A percentile compares a stretch with the other conserved stretches of the same genome.
Conservation (phyloP, 768 basidiomycete genomes). For the Lactifluus hygrophoroides region DNA sequence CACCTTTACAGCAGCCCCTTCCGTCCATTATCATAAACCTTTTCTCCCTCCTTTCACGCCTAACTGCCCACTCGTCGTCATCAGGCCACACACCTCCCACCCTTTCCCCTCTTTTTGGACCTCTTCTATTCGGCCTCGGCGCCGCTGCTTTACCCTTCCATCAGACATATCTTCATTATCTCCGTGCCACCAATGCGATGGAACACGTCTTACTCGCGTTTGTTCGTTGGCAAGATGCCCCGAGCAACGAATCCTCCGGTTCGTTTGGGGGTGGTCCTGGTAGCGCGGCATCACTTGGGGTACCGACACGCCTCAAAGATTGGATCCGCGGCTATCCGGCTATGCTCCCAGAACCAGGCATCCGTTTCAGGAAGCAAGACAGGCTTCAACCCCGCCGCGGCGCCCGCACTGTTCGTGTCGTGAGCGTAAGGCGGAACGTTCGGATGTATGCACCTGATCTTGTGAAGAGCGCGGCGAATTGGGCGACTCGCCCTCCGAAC, state of each 20-base stretch:
- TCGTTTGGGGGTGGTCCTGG: slow-evolving; percentile 35
- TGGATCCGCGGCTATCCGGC: slow-evolving; percentile 88
- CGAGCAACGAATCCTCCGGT: slow-evolving; percentile 23
- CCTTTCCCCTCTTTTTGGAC: slow-evolving; percentile 83
- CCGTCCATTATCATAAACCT: slow-evolving; percentile 59
- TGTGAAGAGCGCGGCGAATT: slow-evolving; percentile 51
- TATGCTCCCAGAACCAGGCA: slow-evolving; percentile 47
- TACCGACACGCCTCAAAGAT: slow-evolving; percentile 80
- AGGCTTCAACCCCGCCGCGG: slow-evolving; percentile 65
- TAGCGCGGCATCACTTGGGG: slow-evolving; percentile 47
- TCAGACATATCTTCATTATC: slow-evolving; percentile 58
- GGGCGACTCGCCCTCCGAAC: slow-evolving; percentile 33
- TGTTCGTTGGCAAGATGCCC: slow-evolving; percentile 70
- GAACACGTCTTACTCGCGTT: slow-evolving; percentile 91
- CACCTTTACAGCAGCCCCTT: slow-evolving; percentile 41
- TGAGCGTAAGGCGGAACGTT: slow-evolving; percentile 72
- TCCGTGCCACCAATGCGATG: slow-evolving; percentile 76
- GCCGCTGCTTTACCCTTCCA: slow-evolving; percentile 43
- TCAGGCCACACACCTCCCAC: slow-evolving; percentile 90
- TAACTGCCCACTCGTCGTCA: slow-evolving; percentile 73
- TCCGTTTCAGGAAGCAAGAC: slow-evolving; percentile 39
- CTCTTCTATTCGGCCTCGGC: slow-evolving; percentile 79
- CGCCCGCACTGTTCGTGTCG: slow-evolving; percentile 66
- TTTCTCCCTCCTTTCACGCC: slow-evolving; percentile 70
- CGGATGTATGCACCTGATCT: slow-evolving; percentile 84